Evolutionary conservation across 495 filamentous ascomycete species (phyloP).

Genomic region (Aspergillus indologenus): DNA sequence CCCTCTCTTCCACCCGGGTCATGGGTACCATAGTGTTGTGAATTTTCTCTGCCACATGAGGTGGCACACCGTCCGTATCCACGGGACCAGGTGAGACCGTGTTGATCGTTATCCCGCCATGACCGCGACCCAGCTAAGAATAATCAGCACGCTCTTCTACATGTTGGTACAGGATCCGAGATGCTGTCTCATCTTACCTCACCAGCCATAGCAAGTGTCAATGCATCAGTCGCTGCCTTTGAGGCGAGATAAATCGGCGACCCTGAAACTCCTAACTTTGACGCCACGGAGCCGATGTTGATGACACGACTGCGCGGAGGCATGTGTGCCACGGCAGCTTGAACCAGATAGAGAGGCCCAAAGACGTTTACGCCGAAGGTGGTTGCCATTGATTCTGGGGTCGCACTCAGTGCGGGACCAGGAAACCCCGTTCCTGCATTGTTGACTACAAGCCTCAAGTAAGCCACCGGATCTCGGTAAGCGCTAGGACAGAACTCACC

Average conservation of each 20-base stretch:
- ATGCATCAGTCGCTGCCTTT: background rate
- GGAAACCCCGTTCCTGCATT: background rate
- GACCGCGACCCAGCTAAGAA: background rate
- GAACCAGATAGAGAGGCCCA: background rate
- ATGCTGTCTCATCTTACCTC: background rate
- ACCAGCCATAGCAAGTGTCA: background rate
- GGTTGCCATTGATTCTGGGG: background rate
- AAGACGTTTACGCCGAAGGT: conserved; percentile 4
- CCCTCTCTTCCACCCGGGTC: background rate
- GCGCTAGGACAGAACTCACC: background rate
- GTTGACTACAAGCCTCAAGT: background rate
- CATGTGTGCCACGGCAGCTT: background rate
- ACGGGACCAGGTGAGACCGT: background rate
- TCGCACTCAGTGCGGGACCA: background rate
- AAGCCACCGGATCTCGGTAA: background rate
- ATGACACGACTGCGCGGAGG: conserved; percentile 2
- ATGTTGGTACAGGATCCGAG: background rate
- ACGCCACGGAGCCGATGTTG: conserved; percentile 4
- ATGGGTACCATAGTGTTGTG: background rate
- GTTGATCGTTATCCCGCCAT: conserved; percentile 1
- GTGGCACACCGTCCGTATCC: conserved; percentile 1
- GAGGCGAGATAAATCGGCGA: background rate
- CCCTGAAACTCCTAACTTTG: background rate
- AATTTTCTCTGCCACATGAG: background rate
- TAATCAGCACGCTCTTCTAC: background rate